Base-by-base conservation (phyloP, 2,329 filamentous ascomycete species). In the Aureobasidium subglaciale region DNA sequence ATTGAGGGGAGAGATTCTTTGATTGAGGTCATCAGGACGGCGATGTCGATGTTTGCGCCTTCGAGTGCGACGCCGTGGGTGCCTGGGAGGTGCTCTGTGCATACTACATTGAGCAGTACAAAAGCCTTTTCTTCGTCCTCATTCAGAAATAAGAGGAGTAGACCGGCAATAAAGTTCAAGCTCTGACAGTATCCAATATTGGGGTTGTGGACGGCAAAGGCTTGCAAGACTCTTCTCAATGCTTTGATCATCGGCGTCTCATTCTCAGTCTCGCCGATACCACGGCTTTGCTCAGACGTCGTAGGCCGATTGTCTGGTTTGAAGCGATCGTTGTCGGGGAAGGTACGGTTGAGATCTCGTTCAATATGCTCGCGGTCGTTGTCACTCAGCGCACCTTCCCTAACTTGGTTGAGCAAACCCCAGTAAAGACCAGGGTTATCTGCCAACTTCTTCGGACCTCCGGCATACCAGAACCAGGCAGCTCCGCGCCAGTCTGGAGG, bases 381-480 rank as follows among this genome's bases (percentile, higher is more conserved):
- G 61, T 85, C 80, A 63, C 74, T 82, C n/a, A 85, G 75, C 55
- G 75, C 73, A 15, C 76, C 80, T 0, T 81, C 76, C 65, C 87
- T 85, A 30, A 88, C 83, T 59, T 81, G 77, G 55, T 79, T 75
- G 29, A 93, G 75, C 35, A 95, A 74, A 52, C 83, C 78, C 52
- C 84, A 80, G 67, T 96, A 97, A 15, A 92, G 74, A 1, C 88
- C 88, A 5, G 83, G 80, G 63, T 95, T 82, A 65, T 88, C 86
- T 50, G 83, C 81, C 58, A 96, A 70, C 61, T 90, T 86, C 42
- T 85, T 83, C 22, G 90, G 90, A 1, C 92, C 92, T 18, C 90
- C 90, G 10, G 90, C 90, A 68, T 96, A 97, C 73, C 88, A 96
- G 70, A 95, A 97, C 92, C 92, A 97, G 42, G 92, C 92, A 5